A percentile compares a stretch with the other conserved stretches of the same genome.
phyloP scores from a whole-genome alignment of 192 early-diverging fungal species.

The Podila epicladia region DNA sequence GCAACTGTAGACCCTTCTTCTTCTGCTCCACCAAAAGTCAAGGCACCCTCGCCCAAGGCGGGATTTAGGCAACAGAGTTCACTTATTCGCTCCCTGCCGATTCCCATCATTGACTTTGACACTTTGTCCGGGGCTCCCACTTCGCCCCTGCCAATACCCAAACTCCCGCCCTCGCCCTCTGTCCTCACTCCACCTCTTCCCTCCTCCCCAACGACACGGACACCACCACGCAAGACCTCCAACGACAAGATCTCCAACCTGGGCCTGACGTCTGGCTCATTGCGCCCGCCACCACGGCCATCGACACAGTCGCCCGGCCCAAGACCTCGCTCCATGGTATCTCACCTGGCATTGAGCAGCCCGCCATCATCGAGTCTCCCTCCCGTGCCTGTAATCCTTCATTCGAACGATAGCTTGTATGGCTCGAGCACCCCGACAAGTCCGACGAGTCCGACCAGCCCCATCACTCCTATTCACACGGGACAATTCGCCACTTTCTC shows the following conservation, averaged over 20 bases:
- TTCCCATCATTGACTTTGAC: slow-evolving; percentile 29
- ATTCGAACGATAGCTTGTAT: slow-evolving; percentile 22
- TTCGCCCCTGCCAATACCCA: slow-evolving; percentile 33
- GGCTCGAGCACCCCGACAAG: slow-evolving; percentile 34
- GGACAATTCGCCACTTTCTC: slow-evolving; percentile 12
- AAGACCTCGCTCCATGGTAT: slow-evolving; percentile 42
- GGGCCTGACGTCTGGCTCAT: neutral
- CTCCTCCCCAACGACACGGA: neutral
- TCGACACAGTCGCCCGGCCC: slow-evolving; percentile 1
- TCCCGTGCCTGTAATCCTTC: slow-evolving; percentile 31
- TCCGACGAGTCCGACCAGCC: slow-evolving; percentile 43
- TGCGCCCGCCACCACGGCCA: slow-evolving; percentile 24
- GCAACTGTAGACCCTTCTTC: slow-evolving; percentile 13
- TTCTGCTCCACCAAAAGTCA: slow-evolving; percentile 14
- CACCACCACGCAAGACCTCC: slow-evolving; percentile 18
- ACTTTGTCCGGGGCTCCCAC: slow-evolving; percentile 33
- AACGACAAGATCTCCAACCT: slow-evolving; percentile 13
- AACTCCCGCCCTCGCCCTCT: neutral
- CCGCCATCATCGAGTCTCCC: slow-evolving; percentile 43
- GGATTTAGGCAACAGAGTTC: slow-evolving; percentile 23
- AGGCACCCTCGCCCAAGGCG: slow-evolving; percentile 14
- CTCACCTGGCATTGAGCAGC: slow-evolving; percentile 30
- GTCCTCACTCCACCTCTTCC: neutral
- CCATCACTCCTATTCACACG: slow-evolving; percentile 7
- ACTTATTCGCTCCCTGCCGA: slow-evolving; percentile 26